Evolutionary conservation across 768 basidiomycete genomes (phyloP).

Genomic region (Pleurotus cornucopiae): DNA sequence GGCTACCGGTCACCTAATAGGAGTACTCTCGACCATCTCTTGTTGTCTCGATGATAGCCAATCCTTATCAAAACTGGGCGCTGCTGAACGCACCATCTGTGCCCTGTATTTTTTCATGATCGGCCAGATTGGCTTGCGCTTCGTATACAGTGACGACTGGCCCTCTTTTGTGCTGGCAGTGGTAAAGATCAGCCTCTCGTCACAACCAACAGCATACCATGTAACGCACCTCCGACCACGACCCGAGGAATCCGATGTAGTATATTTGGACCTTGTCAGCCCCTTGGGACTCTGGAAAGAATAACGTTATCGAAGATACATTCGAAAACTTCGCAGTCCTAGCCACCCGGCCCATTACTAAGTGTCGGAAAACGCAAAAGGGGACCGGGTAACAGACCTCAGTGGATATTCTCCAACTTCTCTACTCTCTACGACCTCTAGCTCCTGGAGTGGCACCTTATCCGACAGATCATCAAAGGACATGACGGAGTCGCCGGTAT

Average conservation of each 20-base stretch:
- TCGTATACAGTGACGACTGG: slow-evolving; percentile 89
- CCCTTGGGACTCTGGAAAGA: slow-evolving; percentile 77
- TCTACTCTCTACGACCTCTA: slow-evolving; percentile 61
- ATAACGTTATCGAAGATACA: slow-evolving; percentile 75
- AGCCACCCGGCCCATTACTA: neutral
- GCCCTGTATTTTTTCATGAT: slow-evolving; percentile 86
- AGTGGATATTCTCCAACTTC: slow-evolving; percentile 85
- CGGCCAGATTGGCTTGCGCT: slow-evolving; percentile 79
- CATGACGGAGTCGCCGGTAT: slow-evolving; percentile 68
- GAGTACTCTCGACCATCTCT: too few species aligned
- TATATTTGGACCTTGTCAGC: slow-evolving; percentile 75
- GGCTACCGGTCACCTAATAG: too few species aligned
- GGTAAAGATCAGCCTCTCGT: too few species aligned
- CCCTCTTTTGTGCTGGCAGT: slow-evolving; percentile 60
- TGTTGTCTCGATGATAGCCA: too few species aligned
- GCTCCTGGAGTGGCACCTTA: slow-evolving; percentile 64
- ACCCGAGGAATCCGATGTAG: slow-evolving; percentile 82
- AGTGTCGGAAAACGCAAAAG: neutral
- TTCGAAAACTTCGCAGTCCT: slow-evolving; percentile 88
- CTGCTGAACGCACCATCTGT: slow-evolving; percentile 55
- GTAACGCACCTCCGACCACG: slow-evolving; percentile 66
- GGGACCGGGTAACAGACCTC: slow-evolving; percentile 45
- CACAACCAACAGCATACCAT: too few species aligned
- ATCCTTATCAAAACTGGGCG: slow-evolving; percentile 24
- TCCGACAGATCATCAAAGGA: slow-evolving; percentile 77